phyloP scores from a whole-genome alignment of 805 yeast species.

The Peterozyma xylosa region DNA sequence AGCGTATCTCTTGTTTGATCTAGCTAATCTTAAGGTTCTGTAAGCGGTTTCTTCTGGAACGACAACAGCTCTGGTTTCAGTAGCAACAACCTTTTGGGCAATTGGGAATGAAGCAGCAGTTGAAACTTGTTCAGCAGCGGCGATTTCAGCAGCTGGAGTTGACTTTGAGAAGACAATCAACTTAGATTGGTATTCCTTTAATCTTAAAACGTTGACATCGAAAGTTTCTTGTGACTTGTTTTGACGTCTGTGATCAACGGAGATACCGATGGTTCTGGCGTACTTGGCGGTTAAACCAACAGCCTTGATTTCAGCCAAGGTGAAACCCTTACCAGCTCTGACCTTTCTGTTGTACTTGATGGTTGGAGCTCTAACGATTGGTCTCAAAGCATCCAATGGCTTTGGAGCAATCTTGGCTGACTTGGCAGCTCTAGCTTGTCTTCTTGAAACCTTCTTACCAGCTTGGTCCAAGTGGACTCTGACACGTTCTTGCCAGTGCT shows the following conservation, averaged over 20 bases:
- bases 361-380: constrained; percentile 98
- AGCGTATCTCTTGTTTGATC: constrained; percentile 86
- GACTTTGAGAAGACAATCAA: constrained; percentile 93
- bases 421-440: constrained; percentile 87
- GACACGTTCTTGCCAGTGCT: constrained; percentile 99
- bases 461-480: constrained; percentile 99
- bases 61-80: constrained; percentile 85
- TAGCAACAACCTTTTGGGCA: constrained; percentile 65
- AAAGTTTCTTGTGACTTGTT: constrained; percentile 96
- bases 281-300: constrained; percentile 89
- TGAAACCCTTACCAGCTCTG: constrained; percentile 99
- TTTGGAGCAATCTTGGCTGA: constrained; percentile 96
- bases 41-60: constrained; percentile 65
- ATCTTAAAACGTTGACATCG: constrained; percentile 91
- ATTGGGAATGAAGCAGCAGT: constrained; percentile 86
- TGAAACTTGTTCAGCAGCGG: constrained; percentile 61
- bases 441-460: constrained; percentile 97
- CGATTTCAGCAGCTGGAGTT: constrained; percentile 63
- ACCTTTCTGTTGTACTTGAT: constrained; percentile 98
- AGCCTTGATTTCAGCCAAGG: constrained; percentile 96
- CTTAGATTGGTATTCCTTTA: constrained; percentile 92
- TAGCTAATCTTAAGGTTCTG: constrained; percentile 93
- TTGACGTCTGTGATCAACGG: constrained; percentile 99
- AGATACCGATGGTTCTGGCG: constrained; percentile 98
- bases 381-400: constrained; percentile 94